These are phyloP conservation scores for Colletotrichum sp. DNA, from an alignment of 2,329 filamentous ascomycete genomes.

Conservation along the genomic window DNA sequence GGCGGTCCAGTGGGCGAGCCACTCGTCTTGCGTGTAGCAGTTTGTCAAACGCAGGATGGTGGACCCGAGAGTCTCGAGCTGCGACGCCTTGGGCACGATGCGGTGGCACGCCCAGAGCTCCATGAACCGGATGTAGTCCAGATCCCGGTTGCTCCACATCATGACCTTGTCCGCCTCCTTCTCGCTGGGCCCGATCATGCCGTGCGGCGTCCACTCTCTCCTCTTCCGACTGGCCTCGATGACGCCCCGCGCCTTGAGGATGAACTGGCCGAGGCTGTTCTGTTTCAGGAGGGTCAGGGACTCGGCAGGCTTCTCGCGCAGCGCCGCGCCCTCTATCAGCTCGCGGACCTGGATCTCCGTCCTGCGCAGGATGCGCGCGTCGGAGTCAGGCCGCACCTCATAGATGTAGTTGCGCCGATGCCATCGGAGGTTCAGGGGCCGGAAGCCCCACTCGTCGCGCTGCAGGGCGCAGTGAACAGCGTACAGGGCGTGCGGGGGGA, in stretches of 20 bases:
- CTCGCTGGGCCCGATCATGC: constrained; percentile 48
- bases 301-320: neutral
- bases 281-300: constrained; percentile 25
- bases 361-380: constrained; percentile 55
- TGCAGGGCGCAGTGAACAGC: constrained; percentile 72
- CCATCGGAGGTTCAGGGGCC: constrained; percentile 46
- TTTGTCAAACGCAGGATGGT: constrained; percentile 66
- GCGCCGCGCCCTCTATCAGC: constrained; percentile 48
- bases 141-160: constrained; percentile 54
- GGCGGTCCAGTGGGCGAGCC: constrained; percentile 50
- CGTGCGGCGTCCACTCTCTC: constrained; percentile 55
- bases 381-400: constrained; percentile 37
- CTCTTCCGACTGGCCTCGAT: constrained; percentile 57
- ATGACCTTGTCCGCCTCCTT: constrained; percentile 8
- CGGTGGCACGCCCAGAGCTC: constrained; percentile 63
- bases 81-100: constrained; percentile 15
- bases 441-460: constrained; percentile 66
- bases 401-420: constrained; percentile 41
- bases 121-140: constrained; percentile 69
- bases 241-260: constrained; percentile 50
- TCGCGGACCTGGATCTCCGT: constrained; percentile 59
- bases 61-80: constrained; percentile 43
- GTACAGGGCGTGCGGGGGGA: constrained; percentile 61
- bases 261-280: constrained; percentile 48
- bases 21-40: constrained; percentile 59